phyloP scores from a whole-genome alignment of 192 early-diverging fungal species.

The Obelidium mucronatum region DNA sequence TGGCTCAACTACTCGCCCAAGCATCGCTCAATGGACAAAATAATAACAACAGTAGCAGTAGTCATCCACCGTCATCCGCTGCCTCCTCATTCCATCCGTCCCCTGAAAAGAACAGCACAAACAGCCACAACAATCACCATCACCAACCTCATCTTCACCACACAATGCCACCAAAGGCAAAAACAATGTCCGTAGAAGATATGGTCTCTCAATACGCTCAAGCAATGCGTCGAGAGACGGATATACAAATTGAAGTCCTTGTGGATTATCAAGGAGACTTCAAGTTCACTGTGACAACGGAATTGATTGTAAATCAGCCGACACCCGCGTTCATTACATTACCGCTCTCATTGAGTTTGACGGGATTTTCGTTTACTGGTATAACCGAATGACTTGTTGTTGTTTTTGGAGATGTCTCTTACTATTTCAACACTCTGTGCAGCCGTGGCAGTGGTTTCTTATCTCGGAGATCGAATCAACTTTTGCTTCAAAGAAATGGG shows the following conservation, averaged over 20 bases:
- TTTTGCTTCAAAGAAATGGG: slow-evolving; percentile 66
- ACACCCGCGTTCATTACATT: slow-evolving; percentile 67
- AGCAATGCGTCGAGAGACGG: slow-evolving; percentile 46
- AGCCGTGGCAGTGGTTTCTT: slow-evolving; percentile 67
- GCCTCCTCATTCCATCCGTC: neutral
- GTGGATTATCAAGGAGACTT: slow-evolving; percentile 64
- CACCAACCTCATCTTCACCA: slow-evolving; percentile 1
- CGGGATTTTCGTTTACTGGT: slow-evolving; percentile 63
- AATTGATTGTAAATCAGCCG: slow-evolving; percentile 68
- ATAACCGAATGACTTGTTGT: slow-evolving; percentile 1
- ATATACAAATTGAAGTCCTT: slow-evolving; percentile 60
- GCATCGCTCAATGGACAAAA: neutral
- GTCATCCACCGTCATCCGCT: neutral
- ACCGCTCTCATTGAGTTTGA: slow-evolving; percentile 61
- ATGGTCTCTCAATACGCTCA: slow-evolving; percentile 43
- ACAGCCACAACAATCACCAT: neutral
- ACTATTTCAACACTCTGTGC: neutral
- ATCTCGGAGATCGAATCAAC: slow-evolving; percentile 63
- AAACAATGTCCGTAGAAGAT: slow-evolving; percentile 34
- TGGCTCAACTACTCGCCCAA: slow-evolving; percentile 14
- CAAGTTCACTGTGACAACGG: slow-evolving; percentile 57
- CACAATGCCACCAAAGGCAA: slow-evolving; percentile 30
- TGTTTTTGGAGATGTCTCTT: neutral
- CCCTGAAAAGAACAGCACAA: neutral
- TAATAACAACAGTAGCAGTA: neutral